These are phyloP conservation scores for Hypoxylon sp. DNA, from an alignment of 2,329 filamentous ascomycete genomes.

Conservation along the genomic window DNA sequence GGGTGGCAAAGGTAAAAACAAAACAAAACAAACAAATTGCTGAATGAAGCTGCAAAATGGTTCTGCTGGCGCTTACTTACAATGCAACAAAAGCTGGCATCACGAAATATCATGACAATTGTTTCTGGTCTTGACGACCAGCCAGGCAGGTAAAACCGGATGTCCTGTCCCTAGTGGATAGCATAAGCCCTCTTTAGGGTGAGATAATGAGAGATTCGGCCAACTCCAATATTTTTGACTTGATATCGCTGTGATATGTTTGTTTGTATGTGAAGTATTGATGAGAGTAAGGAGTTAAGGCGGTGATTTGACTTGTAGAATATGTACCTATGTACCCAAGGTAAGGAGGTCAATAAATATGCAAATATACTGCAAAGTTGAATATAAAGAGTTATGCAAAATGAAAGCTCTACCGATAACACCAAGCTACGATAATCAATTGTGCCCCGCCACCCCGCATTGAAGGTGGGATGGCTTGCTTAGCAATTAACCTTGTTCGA, in stretches of 20 bases:
- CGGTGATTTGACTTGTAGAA: not conserved
- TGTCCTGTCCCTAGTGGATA: slow-evolving; percentile 41
- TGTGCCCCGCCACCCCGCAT: slow-evolving; percentile 31
- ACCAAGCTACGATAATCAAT: no score
- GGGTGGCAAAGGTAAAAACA: slow-evolving; percentile 17
- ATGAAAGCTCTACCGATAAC: slow-evolving; percentile 7
- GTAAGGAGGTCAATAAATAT: no score
- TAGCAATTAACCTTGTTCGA: slow-evolving; percentile 2
- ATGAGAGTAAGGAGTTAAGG: no score
- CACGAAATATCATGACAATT: slow-evolving; percentile 19
- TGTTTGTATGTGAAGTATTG: no score
- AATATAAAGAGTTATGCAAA: not conserved
- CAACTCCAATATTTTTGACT: slow-evolving; percentile 42
- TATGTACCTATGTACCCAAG: not conserved
- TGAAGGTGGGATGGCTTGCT: not conserved
- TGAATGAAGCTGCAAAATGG: slow-evolving; percentile 30
- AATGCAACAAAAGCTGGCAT: slow-evolving; percentile 25
- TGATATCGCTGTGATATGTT: slow-evolving; percentile 15
- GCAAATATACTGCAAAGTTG: no score
- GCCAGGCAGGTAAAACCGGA: slow-evolving; percentile 32
- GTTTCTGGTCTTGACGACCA: slow-evolving; percentile 36
- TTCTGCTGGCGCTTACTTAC: slow-evolving; percentile 30
- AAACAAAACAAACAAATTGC: slow-evolving; percentile 10
- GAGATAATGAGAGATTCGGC: slow-evolving; percentile 52
- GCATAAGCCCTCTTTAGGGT: slow-evolving; percentile 46